phyloP scores from a whole-genome alignment of 345 rosid genomes.

The Arabidopsis arenosa region DNA sequence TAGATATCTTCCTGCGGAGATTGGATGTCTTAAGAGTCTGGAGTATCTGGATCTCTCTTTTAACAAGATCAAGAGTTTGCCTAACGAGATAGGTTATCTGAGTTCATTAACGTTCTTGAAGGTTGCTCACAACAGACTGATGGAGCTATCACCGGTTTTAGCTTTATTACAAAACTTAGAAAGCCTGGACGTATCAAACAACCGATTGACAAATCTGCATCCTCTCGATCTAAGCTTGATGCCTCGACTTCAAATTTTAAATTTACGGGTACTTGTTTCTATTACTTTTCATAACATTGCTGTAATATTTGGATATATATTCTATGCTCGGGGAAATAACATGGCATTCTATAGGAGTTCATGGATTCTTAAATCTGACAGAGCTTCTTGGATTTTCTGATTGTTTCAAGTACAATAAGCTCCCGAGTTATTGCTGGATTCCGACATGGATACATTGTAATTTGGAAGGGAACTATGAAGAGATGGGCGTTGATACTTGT shows the following conservation, averaged over 20 bases:
- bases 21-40: slow-evolving; percentile 78
- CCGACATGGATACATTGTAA: slow-evolving; percentile 91
- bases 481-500: slow-evolving; percentile 54
- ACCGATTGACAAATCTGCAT: slow-evolving; percentile 77
- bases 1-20: slow-evolving; percentile 96
- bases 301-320: slow-evolving; percentile 5
- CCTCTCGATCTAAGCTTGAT: slow-evolving; percentile 71
- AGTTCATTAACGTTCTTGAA: slow-evolving; percentile 72
- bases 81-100: slow-evolving; percentile 72
- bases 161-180: slow-evolving; percentile 72
- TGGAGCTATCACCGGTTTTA: slow-evolving; percentile 66
- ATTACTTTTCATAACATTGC: not conserved
- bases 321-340: not conserved
- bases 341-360: slow-evolving; percentile 11
- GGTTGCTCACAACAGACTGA: slow-evolving; percentile 84
- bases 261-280: slow-evolving; percentile 73
- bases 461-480: slow-evolving; percentile 71
- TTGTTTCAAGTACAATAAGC: slow-evolving; percentile 75
- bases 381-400: slow-evolving; percentile 31
- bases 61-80: slow-evolving; percentile 86
- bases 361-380: slow-evolving; percentile 32
- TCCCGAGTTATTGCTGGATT: slow-evolving; percentile 64
- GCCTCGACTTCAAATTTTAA: slow-evolving; percentile 69
- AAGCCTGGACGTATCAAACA: slow-evolving; percentile 82
- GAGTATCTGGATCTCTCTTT: slow-evolving; percentile 92